These are phyloP conservation scores for Remersonia thermophila DNA, from an alignment of 2,329 filamentous ascomycete genomes.

Conservation along the genomic window DNA sequence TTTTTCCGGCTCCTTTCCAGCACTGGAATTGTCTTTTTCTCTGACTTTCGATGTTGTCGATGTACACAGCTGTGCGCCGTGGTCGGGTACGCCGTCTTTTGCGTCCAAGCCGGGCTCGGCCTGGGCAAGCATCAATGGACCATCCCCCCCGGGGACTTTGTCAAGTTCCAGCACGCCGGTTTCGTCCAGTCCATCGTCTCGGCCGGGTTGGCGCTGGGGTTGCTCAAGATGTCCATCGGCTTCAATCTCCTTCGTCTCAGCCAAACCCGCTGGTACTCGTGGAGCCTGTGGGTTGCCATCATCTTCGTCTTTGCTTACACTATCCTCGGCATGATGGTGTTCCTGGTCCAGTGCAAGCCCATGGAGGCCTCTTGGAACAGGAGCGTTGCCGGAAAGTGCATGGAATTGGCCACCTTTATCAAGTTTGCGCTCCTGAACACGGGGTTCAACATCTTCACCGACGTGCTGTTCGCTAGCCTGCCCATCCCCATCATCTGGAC, in stretches of 20 bases:
- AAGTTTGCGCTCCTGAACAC: constrained; percentile 28
- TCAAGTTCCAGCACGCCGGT: constrained; percentile 27
- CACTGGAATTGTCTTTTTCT: no score
- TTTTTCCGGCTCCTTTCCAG: no score
- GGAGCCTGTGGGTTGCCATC: constrained; percentile 16
- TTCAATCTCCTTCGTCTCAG: constrained; percentile 14
- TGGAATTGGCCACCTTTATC: constrained; percentile 18
- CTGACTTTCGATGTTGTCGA: constrained; percentile 2
- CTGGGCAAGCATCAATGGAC: constrained; percentile 33
- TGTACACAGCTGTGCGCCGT: constrained; percentile 19
- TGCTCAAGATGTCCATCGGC: constrained; percentile 16
- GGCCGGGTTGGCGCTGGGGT: constrained; percentile 19
- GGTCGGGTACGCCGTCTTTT: constrained; percentile 24
- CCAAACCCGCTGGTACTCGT: constrained; percentile 18
- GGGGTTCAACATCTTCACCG: constrained; percentile 31
- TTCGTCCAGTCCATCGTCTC: constrained; percentile 35
- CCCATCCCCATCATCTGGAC: constrained; percentile 30
- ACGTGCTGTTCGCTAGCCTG: constrained; percentile 30
- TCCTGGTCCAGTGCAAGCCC: constrained; percentile 17
- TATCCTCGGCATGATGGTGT: constrained; percentile 14
- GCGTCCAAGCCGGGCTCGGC: constrained; percentile 31
- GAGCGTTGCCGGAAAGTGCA: constrained; percentile 10
- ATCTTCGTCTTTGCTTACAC: constrained; percentile 16
- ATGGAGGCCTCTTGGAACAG: constrained; percentile 16
- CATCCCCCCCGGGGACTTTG: constrained; percentile 22